Percentiles rank a stretch among this genome's conserved stretches.
Evolutionary conservation across 129 eudicot genomes (phyloP).

Genomic region (Saussurea involucrata): DNA sequence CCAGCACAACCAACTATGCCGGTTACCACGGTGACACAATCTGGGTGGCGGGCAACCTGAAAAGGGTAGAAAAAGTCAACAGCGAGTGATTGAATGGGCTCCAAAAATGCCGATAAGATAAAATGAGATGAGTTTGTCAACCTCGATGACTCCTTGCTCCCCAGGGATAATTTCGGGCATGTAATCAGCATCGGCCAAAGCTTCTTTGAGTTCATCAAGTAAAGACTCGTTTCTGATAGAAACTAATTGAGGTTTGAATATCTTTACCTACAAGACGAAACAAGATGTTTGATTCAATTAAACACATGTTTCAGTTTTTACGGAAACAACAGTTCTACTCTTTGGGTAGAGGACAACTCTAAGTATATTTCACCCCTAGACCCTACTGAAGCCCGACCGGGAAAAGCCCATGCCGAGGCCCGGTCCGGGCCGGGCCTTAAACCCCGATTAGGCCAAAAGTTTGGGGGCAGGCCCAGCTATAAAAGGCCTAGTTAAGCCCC

Average conservation of each 20-base stretch:
- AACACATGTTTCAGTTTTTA: neutral
- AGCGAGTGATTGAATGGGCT: neutral
- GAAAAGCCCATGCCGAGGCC: neutral
- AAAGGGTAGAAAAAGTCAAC: neutral
- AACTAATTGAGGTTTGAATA: constrained; percentile 82
- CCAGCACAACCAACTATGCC: constrained; percentile 99
- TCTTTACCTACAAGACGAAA: constrained; percentile 54
- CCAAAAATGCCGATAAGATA: neutral
- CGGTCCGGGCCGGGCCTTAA: neutral
- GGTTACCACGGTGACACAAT: constrained; percentile 90
- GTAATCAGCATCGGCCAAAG: constrained; percentile 73
- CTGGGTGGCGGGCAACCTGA: constrained; percentile 98
- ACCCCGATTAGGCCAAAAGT: too few species aligned
- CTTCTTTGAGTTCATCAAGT: constrained; percentile 78
- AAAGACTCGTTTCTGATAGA: constrained; percentile 71
- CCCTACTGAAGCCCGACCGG: neutral
- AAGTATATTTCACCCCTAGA: neutral
- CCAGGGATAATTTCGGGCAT: constrained; percentile 98
- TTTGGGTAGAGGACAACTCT: neutral
- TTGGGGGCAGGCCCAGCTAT: too few species aligned
- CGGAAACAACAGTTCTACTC: neutral
- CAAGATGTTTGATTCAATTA: neutral
- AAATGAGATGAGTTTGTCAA: constrained; percentile 14
- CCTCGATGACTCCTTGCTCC: constrained; percentile 92
- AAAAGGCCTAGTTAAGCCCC: too few species aligned